Conservation (phyloP, 495 filamentous ascomycete species). For the Cladorrhinum samala region DNA sequence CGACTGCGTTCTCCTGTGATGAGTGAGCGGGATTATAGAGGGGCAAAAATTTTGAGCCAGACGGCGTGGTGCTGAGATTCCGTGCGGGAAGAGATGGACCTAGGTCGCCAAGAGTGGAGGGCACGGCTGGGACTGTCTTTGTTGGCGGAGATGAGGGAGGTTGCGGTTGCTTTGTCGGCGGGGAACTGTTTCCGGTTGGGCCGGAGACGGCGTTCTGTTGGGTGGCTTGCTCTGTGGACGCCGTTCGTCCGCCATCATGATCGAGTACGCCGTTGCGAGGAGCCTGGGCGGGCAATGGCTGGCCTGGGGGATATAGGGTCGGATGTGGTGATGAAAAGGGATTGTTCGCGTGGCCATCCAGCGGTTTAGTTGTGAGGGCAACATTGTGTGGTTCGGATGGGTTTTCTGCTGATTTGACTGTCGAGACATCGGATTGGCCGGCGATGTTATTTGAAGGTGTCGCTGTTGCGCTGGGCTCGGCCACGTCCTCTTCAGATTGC, state of each 20-base stretch:
- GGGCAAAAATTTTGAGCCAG: slow-evolving; percentile 15
- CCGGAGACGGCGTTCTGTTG: background rate
- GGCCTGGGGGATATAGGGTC: slow-evolving; percentile 34
- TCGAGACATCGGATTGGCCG: background rate
- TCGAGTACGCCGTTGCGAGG: background rate
- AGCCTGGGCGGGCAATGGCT: slow-evolving; percentile 12
- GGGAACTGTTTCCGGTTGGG: slow-evolving; percentile 26
- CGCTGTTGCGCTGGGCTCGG: slow-evolving; percentile 13
- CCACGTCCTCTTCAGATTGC: slow-evolving; percentile 38
- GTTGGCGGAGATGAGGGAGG: slow-evolving; percentile 27
- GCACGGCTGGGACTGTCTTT: slow-evolving; percentile 20
- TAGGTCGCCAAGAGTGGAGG: slow-evolving; percentile 9
- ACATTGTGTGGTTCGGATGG: background rate
- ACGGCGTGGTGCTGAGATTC: slow-evolving; percentile 16
- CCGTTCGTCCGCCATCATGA: background rate
- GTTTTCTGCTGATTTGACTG: background rate
- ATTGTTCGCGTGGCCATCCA: slow-evolving; percentile 18
- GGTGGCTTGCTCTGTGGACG: background rate
- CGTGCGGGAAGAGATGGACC: slow-evolving; percentile 7
- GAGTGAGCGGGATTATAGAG: slow-evolving; percentile 19
- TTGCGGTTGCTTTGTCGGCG: slow-evolving; percentile 27
- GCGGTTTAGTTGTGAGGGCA: slow-evolving; percentile 5
- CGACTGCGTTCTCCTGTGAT: slow-evolving; percentile 12
- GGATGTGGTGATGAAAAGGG: slow-evolving; percentile 42
- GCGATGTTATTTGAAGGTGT: background rate